Base-by-base conservation (phyloP, 108 stramenopile genomes). In the Cyclotella cryptica region DNA sequence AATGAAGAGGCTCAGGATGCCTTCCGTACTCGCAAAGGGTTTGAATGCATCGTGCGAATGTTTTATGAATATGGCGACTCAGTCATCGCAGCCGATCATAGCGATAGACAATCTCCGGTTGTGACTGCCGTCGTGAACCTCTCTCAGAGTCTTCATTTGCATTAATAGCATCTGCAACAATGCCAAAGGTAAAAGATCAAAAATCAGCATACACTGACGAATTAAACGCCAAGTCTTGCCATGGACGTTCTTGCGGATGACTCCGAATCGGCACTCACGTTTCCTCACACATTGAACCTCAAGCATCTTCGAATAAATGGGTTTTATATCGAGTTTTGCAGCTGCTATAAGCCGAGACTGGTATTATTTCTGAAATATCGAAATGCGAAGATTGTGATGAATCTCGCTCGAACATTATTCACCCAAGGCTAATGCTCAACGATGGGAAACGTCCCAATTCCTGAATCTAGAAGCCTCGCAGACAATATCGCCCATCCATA, bases 251-350 rank as follows among this genome's bases (percentile, higher is more conserved):
- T 79, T 24, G 54, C 19, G 29, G 78, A 79, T 39, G 78, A 84
- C 21, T 14, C 83, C 10, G 76, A 80, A 57, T 75, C 73, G 12
- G 61, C 87, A 7, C 64, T 78, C 3, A 67, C 64, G 7, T 79
- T 57, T 27, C 77, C 90, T 9, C 66, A 81, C 17, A 68, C 86
- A 8, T 40, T 62, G 9, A 94, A 94, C 78, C 86, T 90, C 39
- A 66, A 81, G 17, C 90, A 86, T 54, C 74, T 95, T 21, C 81
- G 88, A 59, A 78, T 72, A 27, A 80, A 84, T 30, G 85, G 82
- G 28, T 95, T 92, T 74, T 95, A 95, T 53, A 80, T 90, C n/a
- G 90, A 89, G 59, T 79, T n/a, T 95, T 69, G 91, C 91, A 11
- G 74, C 81, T 70, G 86, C 89, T 18, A 88, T 92, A 40, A n/a